Evolutionary conservation across 345 rosid genomes (phyloP), one percentile per base, ranked within the genome.

Genomic region (Gossypium bickii): DNA sequence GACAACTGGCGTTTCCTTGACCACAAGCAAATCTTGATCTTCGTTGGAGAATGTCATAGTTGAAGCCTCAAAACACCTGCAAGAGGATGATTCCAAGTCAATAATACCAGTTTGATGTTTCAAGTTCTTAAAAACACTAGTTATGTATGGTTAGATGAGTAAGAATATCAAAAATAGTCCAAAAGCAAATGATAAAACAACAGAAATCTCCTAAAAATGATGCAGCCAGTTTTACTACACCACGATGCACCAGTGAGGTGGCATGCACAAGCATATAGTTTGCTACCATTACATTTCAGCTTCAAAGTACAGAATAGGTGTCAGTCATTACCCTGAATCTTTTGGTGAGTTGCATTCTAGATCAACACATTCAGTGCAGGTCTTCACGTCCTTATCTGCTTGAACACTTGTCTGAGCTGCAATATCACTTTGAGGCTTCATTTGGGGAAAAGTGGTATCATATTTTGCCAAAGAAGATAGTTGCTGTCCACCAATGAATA

Each of bases 1-100:
- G 76, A 78, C 59, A 73, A 56, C 74, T n/a, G 86, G 83, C 49
- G 90, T 83, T 86, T 91, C 94, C 83, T 80, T 85, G 60, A 89
- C 87, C 74, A 82, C 15, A 51, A 77, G 71, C 74, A 86, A 49
- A 61, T 87, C 93, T 76, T 73, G 83, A 76, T 84, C 94, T 81
- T 86, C 94, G 82, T 73, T 59, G 74, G 78, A 77, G 67, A 78
- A 81, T 55, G 81, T 49, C 65, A 71, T 76, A n/a, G 86, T 75
- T n/a, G 80, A 76, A 73, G 78, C 66, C 73, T 77, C 84, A 24
- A 72, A 84, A 71, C 29, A 85, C 89, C 98, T 90, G 88, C 83
- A 82, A 77, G 67, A 53, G 11, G 20, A 77, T 69, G 75, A 18
- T 44, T 65, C 51, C 18, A 11, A 65, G 62, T 62, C 43, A 22